Evolutionary conservation across 139 green algal genomes (phyloP).

Genomic region (Nannochloris sp.): DNA sequence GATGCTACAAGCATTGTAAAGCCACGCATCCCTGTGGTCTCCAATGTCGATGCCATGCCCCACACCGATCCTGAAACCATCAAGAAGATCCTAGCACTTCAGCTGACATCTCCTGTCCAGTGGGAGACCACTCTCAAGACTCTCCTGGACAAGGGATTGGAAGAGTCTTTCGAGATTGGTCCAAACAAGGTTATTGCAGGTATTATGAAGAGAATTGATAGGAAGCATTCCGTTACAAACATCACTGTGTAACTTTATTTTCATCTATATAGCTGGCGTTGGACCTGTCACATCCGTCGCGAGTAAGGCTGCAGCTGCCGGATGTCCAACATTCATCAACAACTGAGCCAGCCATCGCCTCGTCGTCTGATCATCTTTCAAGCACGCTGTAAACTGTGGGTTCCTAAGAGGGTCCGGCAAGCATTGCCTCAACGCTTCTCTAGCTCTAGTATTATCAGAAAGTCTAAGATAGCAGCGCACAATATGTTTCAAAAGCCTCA

Average conservation of each 20-base stretch:
- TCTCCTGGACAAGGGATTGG: constrained; percentile 77
- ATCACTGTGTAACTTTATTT: constrained; percentile 40
- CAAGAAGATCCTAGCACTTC: constrained; percentile 79
- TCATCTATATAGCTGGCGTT: constrained; percentile 42
- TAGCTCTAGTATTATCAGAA: constrained; percentile 53
- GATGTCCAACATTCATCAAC: constrained; percentile 82
- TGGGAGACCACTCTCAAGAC: constrained; percentile 88
- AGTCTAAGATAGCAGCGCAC: constrained; percentile 97
- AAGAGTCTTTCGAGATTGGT: constrained; percentile 81
- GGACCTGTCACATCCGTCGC: constrained; percentile 43
- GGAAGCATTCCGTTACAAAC: constrained; percentile 56
- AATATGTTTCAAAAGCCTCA: constrained; percentile 98
- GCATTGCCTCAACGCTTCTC: constrained; percentile 88
- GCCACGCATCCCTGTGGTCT: constrained; percentile 93
- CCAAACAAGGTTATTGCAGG: constrained; percentile 82
- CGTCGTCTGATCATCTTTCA: constrained; percentile 91
- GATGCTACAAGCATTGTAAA: constrained; percentile 35
- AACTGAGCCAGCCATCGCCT: constrained; percentile 85
- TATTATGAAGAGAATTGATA: constrained; percentile 97
- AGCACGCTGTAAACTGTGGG: constrained; percentile 78
- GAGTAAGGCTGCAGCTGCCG: constrained; percentile 46
- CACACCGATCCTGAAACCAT: constrained; percentile 91
- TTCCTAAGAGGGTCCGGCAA: constrained; percentile 85
- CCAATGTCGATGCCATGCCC: constrained; percentile 89
- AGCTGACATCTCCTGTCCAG: constrained; percentile 90